phyloP scores from a whole-genome alignment of 2,329 filamentous ascomycete genomes.

The Aaosphaeria pasadenensis region DNA sequence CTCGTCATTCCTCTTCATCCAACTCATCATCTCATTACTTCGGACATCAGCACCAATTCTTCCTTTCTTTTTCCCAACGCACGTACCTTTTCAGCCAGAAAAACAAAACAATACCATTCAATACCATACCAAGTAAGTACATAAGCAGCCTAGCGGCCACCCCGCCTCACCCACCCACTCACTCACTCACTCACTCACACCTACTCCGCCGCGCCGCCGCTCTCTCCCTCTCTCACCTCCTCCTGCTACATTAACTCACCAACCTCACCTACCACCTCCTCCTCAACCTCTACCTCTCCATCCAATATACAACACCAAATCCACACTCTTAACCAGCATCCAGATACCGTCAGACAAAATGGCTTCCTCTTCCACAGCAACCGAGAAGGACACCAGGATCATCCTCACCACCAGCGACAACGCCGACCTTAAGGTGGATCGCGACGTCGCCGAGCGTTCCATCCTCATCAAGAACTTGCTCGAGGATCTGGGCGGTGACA shows the following conservation, averaged over 20 bases:
- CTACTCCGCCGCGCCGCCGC: background rate
- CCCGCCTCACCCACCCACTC: background rate
- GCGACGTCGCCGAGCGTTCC: slow-evolving; percentile 82
- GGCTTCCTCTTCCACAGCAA: background rate
- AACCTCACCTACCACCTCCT: background rate
- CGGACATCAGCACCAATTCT: too few species aligned
- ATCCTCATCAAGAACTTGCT: slow-evolving; percentile 98
- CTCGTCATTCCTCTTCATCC: too few species aligned
- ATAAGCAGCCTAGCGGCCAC: too few species aligned
- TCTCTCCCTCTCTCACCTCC: background rate
- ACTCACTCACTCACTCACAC: background rate
- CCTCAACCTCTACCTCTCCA: background rate
- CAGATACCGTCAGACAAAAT: background rate
- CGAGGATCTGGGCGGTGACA: slow-evolving; percentile 74
- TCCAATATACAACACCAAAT: slow-evolving; percentile 15
- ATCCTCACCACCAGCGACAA: slow-evolving; percentile 47
- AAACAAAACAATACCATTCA: too few species aligned
- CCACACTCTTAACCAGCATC: background rate
- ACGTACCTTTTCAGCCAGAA: too few species aligned
- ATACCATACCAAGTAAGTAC: too few species aligned
- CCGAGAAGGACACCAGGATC: slow-evolving; percentile 24
- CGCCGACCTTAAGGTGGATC: slow-evolving; percentile 52
- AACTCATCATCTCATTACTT: too few species aligned
- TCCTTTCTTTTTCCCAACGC: too few species aligned
- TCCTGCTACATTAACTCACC: background rate